Evolutionary conservation across 129 eudicot species (phyloP).

Genomic region (Dittrichia graveolens): DNA sequence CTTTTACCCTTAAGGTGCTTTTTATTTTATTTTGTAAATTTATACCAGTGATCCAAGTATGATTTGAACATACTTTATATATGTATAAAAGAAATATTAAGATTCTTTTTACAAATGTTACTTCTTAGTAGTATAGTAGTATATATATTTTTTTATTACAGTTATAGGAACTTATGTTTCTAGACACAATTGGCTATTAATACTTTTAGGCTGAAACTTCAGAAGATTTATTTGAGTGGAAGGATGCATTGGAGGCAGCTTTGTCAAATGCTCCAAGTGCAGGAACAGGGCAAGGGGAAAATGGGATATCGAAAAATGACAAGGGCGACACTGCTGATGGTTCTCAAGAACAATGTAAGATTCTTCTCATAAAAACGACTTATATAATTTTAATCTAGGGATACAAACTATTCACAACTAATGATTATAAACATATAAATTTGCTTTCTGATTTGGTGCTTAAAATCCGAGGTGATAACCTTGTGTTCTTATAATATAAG

Average conservation of each 20-base stretch:
- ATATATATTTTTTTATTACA: neutral
- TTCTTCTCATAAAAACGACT: neutral
- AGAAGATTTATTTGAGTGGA: constrained; percentile 87
- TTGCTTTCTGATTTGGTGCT: no score
- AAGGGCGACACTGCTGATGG: constrained; percentile 58
- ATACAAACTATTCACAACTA: no score
- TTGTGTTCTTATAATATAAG: no score
- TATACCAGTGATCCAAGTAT: neutral
- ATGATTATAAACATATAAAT: no score
- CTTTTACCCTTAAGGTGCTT: constrained; percentile 87
- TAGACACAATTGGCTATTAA: neutral
- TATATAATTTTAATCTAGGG: neutral
- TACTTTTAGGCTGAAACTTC: constrained; percentile 73
- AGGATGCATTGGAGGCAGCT: constrained; percentile 85
- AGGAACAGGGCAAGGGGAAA: constrained; percentile 50
- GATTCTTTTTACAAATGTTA: neutral
- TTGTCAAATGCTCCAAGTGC: constrained; percentile 84
- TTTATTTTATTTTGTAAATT: neutral
- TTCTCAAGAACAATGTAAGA: constrained; percentile 63
- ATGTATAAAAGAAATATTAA: neutral
- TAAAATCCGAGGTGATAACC: no score
- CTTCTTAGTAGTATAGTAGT: neutral
- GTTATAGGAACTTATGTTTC: neutral
- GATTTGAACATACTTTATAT: no score
- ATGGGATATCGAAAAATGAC: constrained; percentile 53